Conservation (phyloP, 148 eudicot species). For the Rheum nobile region DNA sequence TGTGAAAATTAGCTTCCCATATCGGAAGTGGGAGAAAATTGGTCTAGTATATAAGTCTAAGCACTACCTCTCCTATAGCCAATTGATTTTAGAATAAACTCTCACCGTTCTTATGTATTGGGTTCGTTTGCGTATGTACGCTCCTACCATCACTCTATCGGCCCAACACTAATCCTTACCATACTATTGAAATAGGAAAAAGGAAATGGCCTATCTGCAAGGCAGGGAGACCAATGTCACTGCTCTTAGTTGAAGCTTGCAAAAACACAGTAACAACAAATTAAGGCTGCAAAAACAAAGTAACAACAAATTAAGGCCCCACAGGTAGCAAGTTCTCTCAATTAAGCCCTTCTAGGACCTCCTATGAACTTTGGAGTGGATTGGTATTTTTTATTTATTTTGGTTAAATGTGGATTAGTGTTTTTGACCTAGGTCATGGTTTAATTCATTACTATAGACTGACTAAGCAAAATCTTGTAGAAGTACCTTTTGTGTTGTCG, state of each 20-base stretch:
- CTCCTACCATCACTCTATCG: no score
- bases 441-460: neutral
- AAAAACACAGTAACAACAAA: slow-evolving; percentile 37
- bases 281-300: slow-evolving; percentile 40
- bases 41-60: no score
- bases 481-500: neutral
- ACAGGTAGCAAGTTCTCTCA: neutral
- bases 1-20: no score
- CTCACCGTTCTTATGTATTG: no score
- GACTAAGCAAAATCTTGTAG: neutral
- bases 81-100: no score
- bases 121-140: no score
- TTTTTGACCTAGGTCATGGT: no score
- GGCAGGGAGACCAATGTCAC: slow-evolving; percentile 33
- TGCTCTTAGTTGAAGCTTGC: slow-evolving; percentile 29
- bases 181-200: neutral
- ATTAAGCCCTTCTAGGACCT: slow-evolving; percentile 22
- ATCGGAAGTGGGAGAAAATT: no score
- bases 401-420: no score
- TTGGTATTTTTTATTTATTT: no score
- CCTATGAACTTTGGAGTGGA: slow-evolving; percentile 12
- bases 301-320: slow-evolving; percentile 33
- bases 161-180: neutral
- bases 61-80: no score
- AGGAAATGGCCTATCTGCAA: slow-evolving; percentile 14